Conservation (phyloP, 1,139 yeast species). For the Yamadazyma kanchanaburiensis region DNA sequence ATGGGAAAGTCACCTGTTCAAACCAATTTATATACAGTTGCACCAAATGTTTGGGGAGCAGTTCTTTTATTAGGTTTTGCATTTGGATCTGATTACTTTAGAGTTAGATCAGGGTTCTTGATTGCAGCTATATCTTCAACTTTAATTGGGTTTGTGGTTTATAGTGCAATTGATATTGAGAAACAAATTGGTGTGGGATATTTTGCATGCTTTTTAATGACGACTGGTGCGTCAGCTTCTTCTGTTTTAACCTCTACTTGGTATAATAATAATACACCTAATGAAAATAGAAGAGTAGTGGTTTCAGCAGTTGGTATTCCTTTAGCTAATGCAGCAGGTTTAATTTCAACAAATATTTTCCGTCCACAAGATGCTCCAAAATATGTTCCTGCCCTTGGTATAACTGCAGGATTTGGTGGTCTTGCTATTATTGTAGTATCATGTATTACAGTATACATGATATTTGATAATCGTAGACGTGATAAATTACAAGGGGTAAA, state of each 20-base stretch:
- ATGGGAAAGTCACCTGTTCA: constrained; percentile 26
- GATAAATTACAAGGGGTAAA: constrained; percentile 39
- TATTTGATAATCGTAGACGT: constrained; percentile 39
- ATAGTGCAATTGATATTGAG: constrained; percentile 40
- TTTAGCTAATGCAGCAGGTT: constrained; percentile 31
- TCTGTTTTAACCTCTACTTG: constrained; percentile 46
- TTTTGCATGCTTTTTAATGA: constrained; percentile 34
- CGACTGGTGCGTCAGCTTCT: constrained; percentile 30
- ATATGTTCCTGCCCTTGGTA: constrained; percentile 28
- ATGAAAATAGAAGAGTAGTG: constrained; percentile 32
- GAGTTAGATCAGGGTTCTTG: constrained; percentile 31
- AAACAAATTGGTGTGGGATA: constrained; percentile 37
- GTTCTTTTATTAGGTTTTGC: constrained; percentile 20
- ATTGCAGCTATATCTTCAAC: constrained; percentile 34
- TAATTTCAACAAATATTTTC: constrained; percentile 29
- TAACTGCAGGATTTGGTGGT: constrained; percentile 34
- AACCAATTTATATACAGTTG: constrained; percentile 27
- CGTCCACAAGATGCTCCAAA: constrained; percentile 28
- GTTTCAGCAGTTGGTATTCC: constrained; percentile 29
- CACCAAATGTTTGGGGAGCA: constrained; percentile 31
- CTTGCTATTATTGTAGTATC: constrained; percentile 21
- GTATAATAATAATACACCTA: constrained; percentile 51
- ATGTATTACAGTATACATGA: constrained; percentile 25
- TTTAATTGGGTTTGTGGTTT: constrained; percentile 42
- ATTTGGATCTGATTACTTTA: constrained; percentile 21